These are phyloP conservation scores for Zygosaccharomyces sapae DNA, from an alignment of 1,139 yeast species.

Conservation along the genomic window DNA sequence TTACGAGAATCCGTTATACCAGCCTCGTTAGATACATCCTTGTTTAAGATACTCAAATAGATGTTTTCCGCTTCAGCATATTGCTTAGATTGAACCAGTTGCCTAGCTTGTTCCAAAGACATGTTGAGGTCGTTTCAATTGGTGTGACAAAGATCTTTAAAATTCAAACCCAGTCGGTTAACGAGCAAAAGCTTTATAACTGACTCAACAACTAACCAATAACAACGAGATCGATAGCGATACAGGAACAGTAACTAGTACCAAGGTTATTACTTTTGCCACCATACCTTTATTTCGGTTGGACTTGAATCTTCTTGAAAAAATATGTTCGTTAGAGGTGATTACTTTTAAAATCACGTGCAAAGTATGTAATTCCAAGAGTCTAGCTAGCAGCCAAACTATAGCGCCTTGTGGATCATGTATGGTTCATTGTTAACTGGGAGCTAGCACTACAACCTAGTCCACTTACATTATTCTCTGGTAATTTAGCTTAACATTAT, in stretches of 20 bases:
- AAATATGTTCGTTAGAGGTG: neutral
- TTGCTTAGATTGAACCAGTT: slow-evolving; percentile 47
- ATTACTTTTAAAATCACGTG: neutral
- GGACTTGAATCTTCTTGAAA: neutral
- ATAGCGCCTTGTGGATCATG: too few species aligned
- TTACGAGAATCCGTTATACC: slow-evolving; percentile 28
- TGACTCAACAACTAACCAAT: neutral
- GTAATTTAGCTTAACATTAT: too few species aligned
- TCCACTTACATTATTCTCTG: too few species aligned
- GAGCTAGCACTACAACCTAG: too few species aligned
- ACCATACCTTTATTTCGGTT: slow-evolving; percentile 4
- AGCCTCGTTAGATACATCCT: slow-evolving; percentile 10
- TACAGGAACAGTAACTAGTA: neutral
- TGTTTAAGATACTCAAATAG: slow-evolving; percentile 37
- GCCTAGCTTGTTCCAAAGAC: slow-evolving; percentile 55
- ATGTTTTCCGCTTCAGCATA: slow-evolving; percentile 53
- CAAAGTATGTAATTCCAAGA: too few species aligned
- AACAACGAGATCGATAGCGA: neutral
- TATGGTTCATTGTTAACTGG: too few species aligned
- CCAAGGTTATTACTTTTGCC: slow-evolving; percentile 2
- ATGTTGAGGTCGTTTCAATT: slow-evolving; percentile 13
- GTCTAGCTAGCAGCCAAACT: too few species aligned
- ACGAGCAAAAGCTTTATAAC: neutral
- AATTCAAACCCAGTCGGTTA: neutral
- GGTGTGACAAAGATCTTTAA: neutral